Base-by-base conservation (phyloP, 805 yeast species). In the Starmera dryadoides region DNA sequence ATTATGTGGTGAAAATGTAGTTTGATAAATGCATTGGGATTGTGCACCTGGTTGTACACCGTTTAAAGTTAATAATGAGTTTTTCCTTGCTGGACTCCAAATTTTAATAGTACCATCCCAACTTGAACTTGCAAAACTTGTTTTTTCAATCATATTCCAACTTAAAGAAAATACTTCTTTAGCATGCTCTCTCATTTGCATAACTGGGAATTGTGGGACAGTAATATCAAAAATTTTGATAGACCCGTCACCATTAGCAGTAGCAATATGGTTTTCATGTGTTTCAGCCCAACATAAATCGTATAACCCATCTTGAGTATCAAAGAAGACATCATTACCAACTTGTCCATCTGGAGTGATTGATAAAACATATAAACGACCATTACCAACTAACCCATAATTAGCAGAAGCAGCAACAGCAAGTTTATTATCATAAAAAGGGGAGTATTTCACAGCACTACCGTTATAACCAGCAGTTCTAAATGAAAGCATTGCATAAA, bases 321-420 rank as follows among this genome's bases (percentile, higher is more conserved):
- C 87, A 65, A 86, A 91, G 14, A 73, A 58, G 4, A 70, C 62
- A 34, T 75, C 77, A 30, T 71, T 71, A 5, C 53, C 51, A 15
- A 86, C 69, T n/a, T 48, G 51, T 1, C 98, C 98, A 44, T 68
- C 63, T 18, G 77, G 75, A 38, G 71, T 75, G 35, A 91, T 84
- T 36, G 77, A 78, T 19, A 91, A 64, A 1, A 91, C 68, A 48
- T 67, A 81, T 22, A 91, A 64, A 48, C 86, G 73, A 6, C 98
- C 98, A 59, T 91, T 91, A 3, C 98, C 98, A 3, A 88, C 96
- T 4, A 91, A 66, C 2, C 98, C 98, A 59, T 79, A 91, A 63
- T 91, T 93, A 21, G 97, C 87, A 1, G 96, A 81, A 0, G 95
- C 71, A 1, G 95, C 94, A 25, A 87, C 91, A 0, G 96, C 96